Evolutionary conservation across 139 green algal genomes (phyloP), one percentile per base, ranked within the genome.

Genomic region (Pycnococcus provasolii): DNA sequence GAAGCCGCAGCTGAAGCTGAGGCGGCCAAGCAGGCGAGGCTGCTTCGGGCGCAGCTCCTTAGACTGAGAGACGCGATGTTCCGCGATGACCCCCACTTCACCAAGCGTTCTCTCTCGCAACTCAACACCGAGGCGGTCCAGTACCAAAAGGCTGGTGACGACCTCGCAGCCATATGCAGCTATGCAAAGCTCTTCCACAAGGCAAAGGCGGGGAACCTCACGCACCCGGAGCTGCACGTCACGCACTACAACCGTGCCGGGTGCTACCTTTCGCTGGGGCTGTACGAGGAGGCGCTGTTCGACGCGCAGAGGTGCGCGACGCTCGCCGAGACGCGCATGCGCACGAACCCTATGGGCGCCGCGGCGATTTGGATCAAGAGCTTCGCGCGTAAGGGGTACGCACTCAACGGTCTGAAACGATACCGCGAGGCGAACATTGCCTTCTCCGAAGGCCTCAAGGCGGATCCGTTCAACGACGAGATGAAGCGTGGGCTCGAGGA

Each of bases 141-240:
- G 53, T 11, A 39, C 13, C 37, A 61, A 5, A 71, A 55, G 26
- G 42, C n/a, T 0, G 69, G 57, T 1, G 62, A 75, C 37, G 45
- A 70, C 47, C 37, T 68, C 3, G 9, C 40, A 26, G 45, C 37
- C 26, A 48, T 68, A 26, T 48, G 26, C 37, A 45, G 41, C 43
- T 67, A 51, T n/a, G 67, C 58, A 3, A 64, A 81, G 37, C 53
- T 89, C 1, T 88, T 88, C 61, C 55, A 46, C 1, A 78, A 76
- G 51, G 58, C 70, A 0, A 15, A 46, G 9, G 51, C 63, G 26
- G 48, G 70, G 6, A 80, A 86, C 66, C 53, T 89, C 0, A 81
- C 69, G 1, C 82, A 88, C 60, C 65, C 76, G 13, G 77, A 87
- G 67, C 60, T 89, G 13, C 73, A 86, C 71, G 53, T 85, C 9